phyloP scores from a whole-genome alignment of 192 early-diverging fungal species.

The Ramicandelaber brevisporus region DNA sequence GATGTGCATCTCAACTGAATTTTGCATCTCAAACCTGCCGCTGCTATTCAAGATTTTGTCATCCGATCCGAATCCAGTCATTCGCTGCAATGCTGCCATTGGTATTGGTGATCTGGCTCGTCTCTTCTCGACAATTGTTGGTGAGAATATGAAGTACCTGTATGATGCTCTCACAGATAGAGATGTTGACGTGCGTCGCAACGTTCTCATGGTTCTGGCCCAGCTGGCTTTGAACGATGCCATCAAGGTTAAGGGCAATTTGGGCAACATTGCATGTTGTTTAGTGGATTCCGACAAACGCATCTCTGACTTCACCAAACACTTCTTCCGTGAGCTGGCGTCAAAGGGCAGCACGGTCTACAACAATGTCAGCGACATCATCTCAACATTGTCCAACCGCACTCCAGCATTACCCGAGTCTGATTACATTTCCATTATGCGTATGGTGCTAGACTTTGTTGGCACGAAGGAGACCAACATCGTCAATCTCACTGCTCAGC shows the following conservation, averaged over 20 bases:
- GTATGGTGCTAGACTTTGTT: conserved; percentile 87
- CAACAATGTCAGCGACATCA: conserved; percentile 97
- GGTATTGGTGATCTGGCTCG: conserved; percentile 95
- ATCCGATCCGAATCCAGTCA: conserved; percentile 53
- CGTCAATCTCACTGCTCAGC: conserved; percentile 86
- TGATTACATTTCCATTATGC: conserved; percentile 72
- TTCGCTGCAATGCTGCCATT: conserved; percentile 86
- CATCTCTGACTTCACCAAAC: conserved; percentile 72
- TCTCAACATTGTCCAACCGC: conserved; percentile 61
- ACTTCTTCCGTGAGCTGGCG: conserved; percentile 90
- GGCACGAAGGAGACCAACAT: conserved; percentile 77
- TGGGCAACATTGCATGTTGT: conserved; percentile 96
- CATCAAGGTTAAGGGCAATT: conserved; percentile 97
- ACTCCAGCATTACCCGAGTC: conserved; percentile 49
- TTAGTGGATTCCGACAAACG: conserved; percentile 66
- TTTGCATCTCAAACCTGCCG: conserved; percentile 79
- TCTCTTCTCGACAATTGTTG: conserved; percentile 91
- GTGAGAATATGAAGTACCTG: conserved; percentile 84
- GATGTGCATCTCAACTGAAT: conserved; percentile 89
- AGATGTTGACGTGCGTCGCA: conserved; percentile 70
- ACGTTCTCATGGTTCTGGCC: conserved; percentile 94
- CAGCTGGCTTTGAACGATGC: conserved; percentile 96
- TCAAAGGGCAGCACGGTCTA: conserved; percentile 97
- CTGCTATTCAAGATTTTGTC: conserved; percentile 76
- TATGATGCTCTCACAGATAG: conserved; percentile 75